Evolutionary conservation across 352 stramenopile genomes (phyloP).

Genomic region (Pythium volutum): DNA sequence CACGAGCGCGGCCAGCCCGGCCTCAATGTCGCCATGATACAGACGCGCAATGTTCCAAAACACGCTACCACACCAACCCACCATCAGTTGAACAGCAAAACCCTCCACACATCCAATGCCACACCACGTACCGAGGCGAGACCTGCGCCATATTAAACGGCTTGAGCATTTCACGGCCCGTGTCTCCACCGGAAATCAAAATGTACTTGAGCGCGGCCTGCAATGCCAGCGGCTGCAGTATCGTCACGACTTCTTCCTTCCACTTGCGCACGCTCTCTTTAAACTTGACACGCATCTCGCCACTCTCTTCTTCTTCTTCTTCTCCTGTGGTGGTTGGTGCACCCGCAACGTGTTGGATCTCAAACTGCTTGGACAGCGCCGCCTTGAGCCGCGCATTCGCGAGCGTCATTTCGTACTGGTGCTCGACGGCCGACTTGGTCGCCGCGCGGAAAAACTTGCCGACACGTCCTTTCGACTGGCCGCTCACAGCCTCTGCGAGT

Average conservation of each 20-base stretch:
- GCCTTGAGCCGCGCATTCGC: constrained; percentile 74
- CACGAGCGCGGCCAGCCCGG: constrained; percentile 57
- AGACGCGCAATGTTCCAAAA: constrained; percentile 85
- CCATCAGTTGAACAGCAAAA: too few species aligned
- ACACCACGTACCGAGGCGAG: constrained; percentile 49
- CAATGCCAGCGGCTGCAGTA: constrained; percentile 66
- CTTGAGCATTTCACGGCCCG: constrained; percentile 85
- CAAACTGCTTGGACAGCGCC: constrained; percentile 56
- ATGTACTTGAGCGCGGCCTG: constrained; percentile 82
- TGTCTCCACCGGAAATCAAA: constrained; percentile 72
- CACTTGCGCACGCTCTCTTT: constrained; percentile 80
- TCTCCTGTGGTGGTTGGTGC: constrained; percentile 23
- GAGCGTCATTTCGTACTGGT: constrained; percentile 77
- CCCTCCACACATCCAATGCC: too few species aligned
- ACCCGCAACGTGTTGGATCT: constrained; percentile 26
- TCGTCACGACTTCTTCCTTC: constrained; percentile 68
- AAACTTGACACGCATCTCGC: constrained; percentile 67
- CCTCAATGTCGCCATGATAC: constrained; percentile 71
- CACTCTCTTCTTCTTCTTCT: constrained; percentile 18
- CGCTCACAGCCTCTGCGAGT: constrained; percentile 65
- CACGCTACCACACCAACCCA: constrained; percentile 33
- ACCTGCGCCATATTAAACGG: constrained; percentile 89
- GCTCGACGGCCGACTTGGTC: constrained; percentile 70
- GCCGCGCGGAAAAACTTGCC: constrained; percentile 79
- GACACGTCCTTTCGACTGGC: constrained; percentile 43